Percentiles rank a stretch among this genome's conserved stretches.
phyloP scores from a whole-genome alignment of 176 grass and related monocot species.

The Oryza australiensis region DNA sequence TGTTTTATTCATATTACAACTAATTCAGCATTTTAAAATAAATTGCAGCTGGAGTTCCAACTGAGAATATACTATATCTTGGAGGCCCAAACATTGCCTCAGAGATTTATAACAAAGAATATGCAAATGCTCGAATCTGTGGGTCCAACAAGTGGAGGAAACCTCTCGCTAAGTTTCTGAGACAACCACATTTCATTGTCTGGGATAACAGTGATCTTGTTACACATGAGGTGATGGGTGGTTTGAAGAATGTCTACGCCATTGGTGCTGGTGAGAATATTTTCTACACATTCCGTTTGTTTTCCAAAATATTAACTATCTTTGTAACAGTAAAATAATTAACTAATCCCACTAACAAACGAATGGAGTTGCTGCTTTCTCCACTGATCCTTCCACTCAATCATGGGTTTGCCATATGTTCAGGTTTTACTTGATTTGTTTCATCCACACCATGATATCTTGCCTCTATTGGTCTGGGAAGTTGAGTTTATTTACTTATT shows the following conservation, averaged over 20 bases:
- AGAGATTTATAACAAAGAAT: constrained; percentile 99
- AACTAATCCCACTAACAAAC: neutral
- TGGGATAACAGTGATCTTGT: constrained; percentile 98
- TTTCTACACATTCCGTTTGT: neutral
- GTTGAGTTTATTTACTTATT: neutral
- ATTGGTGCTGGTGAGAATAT: constrained; percentile 84
- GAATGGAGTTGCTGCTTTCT: neutral
- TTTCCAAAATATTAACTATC: neutral
- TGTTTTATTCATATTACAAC: neutral
- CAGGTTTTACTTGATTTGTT: constrained; percentile 14
- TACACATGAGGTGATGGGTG: constrained; percentile 99
- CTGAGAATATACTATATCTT: constrained; percentile 98
- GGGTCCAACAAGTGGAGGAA: constrained; percentile 92
- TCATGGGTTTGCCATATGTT: neutral
- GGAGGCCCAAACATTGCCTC: constrained; percentile 97
- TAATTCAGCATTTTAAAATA: constrained; percentile 12
- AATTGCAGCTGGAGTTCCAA: constrained; percentile 85
- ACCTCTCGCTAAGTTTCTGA: constrained; percentile 81
- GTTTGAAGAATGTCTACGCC: constrained; percentile 96
- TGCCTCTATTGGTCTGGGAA: neutral
- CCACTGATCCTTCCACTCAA: neutral
- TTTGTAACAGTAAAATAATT: neutral
- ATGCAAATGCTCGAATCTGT: constrained; percentile 95
- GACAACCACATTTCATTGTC: constrained; percentile 98
- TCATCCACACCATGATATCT: neutral